Conservation (phyloP, 2,329 filamentous ascomycete genomes). For the Hypoxylon sp. region DNA sequence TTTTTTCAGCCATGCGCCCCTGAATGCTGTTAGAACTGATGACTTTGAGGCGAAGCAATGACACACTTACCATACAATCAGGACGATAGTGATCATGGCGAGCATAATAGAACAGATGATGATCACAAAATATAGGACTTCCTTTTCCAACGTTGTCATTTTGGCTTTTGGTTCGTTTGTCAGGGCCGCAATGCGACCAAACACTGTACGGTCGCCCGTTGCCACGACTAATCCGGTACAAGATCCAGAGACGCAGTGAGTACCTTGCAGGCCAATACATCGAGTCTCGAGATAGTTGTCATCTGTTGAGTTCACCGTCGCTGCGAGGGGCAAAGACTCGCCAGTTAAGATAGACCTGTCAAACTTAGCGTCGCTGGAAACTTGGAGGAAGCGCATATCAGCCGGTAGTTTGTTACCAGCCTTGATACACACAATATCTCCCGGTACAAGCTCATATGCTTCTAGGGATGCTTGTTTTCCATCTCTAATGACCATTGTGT, state of each 20-base stretch:
- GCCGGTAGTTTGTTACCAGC: conserved; percentile 82
- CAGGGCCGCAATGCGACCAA: conserved; percentile 81
- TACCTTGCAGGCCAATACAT: conserved; percentile 84
- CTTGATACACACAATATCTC: conserved; percentile 78
- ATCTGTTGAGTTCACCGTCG: conserved; percentile 76
- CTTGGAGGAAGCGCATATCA: conserved; percentile 78
- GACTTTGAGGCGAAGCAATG: conserved; percentile 58
- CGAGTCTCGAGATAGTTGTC: conserved; percentile 83
- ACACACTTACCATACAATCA: conserved; percentile 74
- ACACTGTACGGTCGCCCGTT: conserved; percentile 80
- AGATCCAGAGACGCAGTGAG: conserved; percentile 80
- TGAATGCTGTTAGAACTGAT: conserved; percentile 54
- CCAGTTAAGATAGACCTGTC: conserved; percentile 81
- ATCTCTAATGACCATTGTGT: conserved; percentile 76
- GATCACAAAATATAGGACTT: conserved; percentile 79
- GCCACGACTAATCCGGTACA: conserved; percentile 78
- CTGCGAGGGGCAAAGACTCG: conserved; percentile 72
- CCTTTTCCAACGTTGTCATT: conserved; percentile 78
- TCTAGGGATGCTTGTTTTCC: conserved; percentile 64
- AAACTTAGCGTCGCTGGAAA: conserved; percentile 78
- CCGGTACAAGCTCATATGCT: conserved; percentile 77
- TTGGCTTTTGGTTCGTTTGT: conserved; percentile 78
- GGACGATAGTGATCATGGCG: conserved; percentile 73
- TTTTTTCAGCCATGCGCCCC: conserved; percentile 78
- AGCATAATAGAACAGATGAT: conserved; percentile 79